Evolutionary conservation across 2,329 filamentous ascomycete species (phyloP), one percentile per base, ranked within the genome.

Genomic region (Bipolaris gigantea): DNA sequence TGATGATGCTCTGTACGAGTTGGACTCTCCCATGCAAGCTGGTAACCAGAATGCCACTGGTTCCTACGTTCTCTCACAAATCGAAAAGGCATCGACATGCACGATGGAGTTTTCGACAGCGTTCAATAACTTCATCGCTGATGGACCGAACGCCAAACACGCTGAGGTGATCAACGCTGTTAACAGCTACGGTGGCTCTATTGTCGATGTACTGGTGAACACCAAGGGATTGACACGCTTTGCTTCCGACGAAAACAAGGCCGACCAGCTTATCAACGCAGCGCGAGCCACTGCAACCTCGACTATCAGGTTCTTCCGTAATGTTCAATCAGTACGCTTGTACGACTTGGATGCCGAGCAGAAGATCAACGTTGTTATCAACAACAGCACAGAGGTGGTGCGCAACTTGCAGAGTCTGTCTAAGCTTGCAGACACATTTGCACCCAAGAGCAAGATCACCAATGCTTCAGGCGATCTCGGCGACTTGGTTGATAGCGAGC

Each of bases 41-140:
- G 94, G 94, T 75, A 99, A 99, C 78, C 94, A 97, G 77, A 99
- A 95, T 69, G 94, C 94, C 1, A 96, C 92, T 36, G 92, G 94
- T 13, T 85, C 93, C 1, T 97, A 95, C 71, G 92, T 99, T 11
- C 81, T 99, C 46, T 97, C 93, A 2, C 93, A 97, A 74, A 92
- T 97, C 54, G 94, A 99, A 73, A 99, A 97, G 79, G 92, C 94
- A 0, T 94, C 92, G 7, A 86, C 92, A 9, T 96, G 87, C 61
- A 91, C 94, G 11, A 97, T 95, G 75, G 94, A 99, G 73, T 99
- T 99, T 75, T 94, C 93, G 1, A 97, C 93, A 0, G 88, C 94
- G 0, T 99, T 97, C 82, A 99, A 97, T 80, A 96, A 96, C 76
- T 97, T 95, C 75, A 95, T 99, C 66, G 94, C 93, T 7, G 94